These are phyloP conservation scores for Paecilomyces dactylethromorphus DNA, from an alignment of 2,329 filamentous ascomycete genomes.

Conservation along the genomic window DNA sequence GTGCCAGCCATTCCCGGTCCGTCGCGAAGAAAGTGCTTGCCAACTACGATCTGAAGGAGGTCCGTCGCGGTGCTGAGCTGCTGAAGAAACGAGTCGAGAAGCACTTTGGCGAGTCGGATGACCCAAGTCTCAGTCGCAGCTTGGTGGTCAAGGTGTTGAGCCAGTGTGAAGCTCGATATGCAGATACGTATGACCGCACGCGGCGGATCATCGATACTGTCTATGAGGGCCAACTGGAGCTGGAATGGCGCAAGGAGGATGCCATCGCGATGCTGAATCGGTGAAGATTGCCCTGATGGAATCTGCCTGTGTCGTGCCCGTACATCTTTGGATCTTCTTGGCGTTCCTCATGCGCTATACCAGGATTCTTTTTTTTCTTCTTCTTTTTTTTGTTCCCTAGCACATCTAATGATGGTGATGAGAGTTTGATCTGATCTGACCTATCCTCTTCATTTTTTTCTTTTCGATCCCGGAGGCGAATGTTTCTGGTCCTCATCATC, in stretches of 20 bases:
- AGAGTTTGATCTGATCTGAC: not conserved
- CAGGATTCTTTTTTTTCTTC: not conserved
- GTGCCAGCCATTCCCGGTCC: constrained; percentile 74
- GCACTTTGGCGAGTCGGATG: constrained; percentile 87
- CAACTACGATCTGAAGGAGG: constrained; percentile 73
- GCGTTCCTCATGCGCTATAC: not conserved
- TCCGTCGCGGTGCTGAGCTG: constrained; percentile 82
- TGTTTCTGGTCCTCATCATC: not conserved
- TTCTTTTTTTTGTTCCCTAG: not conserved
- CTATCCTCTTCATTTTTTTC: not conserved
- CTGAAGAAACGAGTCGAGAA: constrained; percentile 91
- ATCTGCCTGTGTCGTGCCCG: not conserved
- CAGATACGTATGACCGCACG: constrained; percentile 46
- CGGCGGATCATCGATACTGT: constrained; percentile 37
- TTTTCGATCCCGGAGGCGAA: not conserved
- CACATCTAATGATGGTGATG: not conserved
- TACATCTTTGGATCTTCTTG: constrained; percentile 1
- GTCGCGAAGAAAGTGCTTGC: constrained; percentile 82
- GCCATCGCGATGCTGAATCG: constrained; percentile 35
- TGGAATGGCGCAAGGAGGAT: constrained; percentile 44
- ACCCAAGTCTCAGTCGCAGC: constrained; percentile 56
- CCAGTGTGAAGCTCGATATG: constrained; percentile 54
- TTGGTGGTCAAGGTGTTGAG: constrained; percentile 55
- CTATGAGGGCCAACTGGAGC: constrained; percentile 40
- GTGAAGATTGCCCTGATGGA: constrained; percentile 13